phyloP scores from a whole-genome alignment of 306 rosid genomes.

The Fragaria iinumae region DNA sequence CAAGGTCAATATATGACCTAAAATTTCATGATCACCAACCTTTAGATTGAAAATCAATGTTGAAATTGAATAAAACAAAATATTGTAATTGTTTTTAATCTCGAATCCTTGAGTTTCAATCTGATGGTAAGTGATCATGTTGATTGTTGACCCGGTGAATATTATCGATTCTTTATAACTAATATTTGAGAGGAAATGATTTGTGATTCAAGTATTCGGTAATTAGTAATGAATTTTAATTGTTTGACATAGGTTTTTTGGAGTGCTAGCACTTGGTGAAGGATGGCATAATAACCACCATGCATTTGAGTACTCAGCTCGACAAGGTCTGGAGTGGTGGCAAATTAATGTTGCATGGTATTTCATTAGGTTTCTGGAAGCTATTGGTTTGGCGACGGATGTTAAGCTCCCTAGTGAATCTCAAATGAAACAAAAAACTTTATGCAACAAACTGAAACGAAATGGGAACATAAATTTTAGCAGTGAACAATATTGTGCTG shows the following conservation, averaged over 20 bases:
- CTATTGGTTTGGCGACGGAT: slow-evolving; percentile 65
- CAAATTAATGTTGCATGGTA: slow-evolving; percentile 81
- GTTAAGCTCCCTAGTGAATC: slow-evolving; percentile 56
- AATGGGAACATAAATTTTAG: neutral
- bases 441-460: neutral
- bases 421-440: slow-evolving; percentile 49
- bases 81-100: no score
- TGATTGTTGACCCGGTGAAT: no score
- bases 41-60: no score
- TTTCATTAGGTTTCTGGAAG: slow-evolving; percentile 55
- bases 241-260: slow-evolving; percentile 46
- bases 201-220: neutral
- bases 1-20: neutral
- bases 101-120: no score
- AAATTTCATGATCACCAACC: no score
- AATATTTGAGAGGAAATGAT: no score
- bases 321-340: slow-evolving; percentile 96
- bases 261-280: slow-evolving; percentile 81
- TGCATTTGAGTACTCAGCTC: slow-evolving; percentile 77
- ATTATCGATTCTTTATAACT: neutral
- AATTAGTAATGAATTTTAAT: neutral
- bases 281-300: slow-evolving; percentile 97
- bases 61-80: no score
- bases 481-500: neutral
- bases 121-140: no score